Evolutionary conservation across 768 basidiomycete genomes (phyloP).

Genomic region (Auricularia cornea): DNA sequence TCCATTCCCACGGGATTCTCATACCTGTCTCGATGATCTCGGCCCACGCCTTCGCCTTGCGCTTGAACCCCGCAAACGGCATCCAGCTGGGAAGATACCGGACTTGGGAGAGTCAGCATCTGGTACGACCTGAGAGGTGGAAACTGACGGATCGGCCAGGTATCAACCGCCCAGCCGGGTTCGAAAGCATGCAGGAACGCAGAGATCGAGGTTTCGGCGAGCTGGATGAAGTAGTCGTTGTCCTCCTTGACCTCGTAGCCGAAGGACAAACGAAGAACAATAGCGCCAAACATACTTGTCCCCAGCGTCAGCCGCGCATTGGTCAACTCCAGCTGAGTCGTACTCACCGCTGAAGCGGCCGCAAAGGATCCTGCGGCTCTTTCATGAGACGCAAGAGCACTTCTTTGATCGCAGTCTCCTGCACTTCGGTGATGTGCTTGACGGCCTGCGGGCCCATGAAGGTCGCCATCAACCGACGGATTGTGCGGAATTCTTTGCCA

Average conservation of each 20-base stretch:
- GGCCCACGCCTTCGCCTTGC: constrained; percentile 8
- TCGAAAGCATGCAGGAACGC: constrained; percentile 2
- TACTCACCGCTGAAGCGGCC: neutral
- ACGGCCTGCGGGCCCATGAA: neutral
- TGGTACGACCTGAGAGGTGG: too few species aligned
- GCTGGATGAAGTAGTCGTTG: constrained; percentile 8
- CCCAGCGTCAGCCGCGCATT: too few species aligned
- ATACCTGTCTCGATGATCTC: neutral
- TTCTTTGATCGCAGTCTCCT: neutral
- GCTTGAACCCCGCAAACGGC: constrained; percentile 16
- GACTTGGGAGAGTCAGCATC: constrained; percentile 6
- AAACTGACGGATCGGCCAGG: neutral
- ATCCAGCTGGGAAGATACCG: constrained; percentile 17
- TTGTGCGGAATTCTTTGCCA: neutral
- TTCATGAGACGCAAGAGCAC: neutral
- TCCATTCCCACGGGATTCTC: constrained; percentile 5
- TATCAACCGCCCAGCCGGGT: neutral
- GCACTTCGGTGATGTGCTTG: neutral
- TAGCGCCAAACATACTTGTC: too few species aligned
- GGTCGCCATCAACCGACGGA: neutral
- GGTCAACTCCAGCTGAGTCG: too few species aligned
- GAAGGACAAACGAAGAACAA: constrained; percentile 14
- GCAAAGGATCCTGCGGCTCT: neutral
- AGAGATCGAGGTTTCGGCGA: constrained; percentile 1
- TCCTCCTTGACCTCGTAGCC: constrained; percentile 14